Evolutionary conservation across 2,329 filamentous ascomycete genomes (phyloP).

Genomic region (Meredithiella fracta): DNA sequence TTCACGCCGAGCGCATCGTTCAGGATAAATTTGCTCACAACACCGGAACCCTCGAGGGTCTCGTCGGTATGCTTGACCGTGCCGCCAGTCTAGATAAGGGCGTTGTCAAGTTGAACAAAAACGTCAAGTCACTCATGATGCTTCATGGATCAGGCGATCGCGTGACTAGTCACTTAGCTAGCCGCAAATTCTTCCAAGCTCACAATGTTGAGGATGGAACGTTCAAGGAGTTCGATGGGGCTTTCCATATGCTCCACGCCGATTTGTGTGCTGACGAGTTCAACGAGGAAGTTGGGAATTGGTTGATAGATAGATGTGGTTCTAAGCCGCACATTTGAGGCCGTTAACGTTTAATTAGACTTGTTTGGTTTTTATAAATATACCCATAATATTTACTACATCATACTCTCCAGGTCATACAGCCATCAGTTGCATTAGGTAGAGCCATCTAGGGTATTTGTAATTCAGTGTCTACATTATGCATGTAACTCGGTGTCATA

Average conservation of each 20-base stretch:
- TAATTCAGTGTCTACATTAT: no score
- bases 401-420: no score
- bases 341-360: no score
- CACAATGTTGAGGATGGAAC: conserved; percentile 48
- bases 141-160: conserved; percentile 62
- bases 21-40: conserved; percentile 62
- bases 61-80: conserved; percentile 63
- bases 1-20: conserved; percentile 40
- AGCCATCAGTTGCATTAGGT: no score
- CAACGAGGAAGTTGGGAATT: conserved; percentile 44
- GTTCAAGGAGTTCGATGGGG: conserved; percentile 59
- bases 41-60: conserved; percentile 68
- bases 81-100: conserved; percentile 43
- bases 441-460: no score
- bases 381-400: no score
- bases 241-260: conserved; percentile 57
- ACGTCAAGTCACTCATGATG: conserved; percentile 51
- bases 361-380: no score
- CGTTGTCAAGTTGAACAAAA: conserved; percentile 31
- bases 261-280: conserved; percentile 40
- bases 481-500: no score
- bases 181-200: conserved; percentile 44
- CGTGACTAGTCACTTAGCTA: conserved; percentile 48
- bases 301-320: conserved; percentile 37
- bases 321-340: conserved; percentile 24